Base-by-base conservation (phyloP, 257 asterid species). In the Eustoma russellianum region DNA sequence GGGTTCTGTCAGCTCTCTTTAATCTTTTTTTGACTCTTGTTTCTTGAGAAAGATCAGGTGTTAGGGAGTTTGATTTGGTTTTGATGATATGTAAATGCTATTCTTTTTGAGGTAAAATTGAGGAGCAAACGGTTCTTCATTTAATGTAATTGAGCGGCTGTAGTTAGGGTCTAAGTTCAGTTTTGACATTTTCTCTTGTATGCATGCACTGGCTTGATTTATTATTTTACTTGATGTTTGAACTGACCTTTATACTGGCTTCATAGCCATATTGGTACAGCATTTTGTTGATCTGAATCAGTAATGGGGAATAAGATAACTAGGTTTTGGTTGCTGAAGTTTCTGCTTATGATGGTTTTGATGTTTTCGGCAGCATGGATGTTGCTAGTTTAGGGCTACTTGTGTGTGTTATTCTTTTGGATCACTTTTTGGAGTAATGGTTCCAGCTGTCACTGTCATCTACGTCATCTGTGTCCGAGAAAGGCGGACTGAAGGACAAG, bases 1-100 rank as follows among this genome's bases (percentile, higher is more conserved):
- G 88, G 84, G 91, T 80, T 82, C 71, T 65, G 51, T 50, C 54
- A 64, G 65, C 24, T 61, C 65, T 33, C 65, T 65, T 72, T 77
- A 69, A 74, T 70, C 75, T 73, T 60, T 62, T 66, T 58, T 56
- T 24, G 48, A 54, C 62, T 51, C 48, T 61, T 55, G 17, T 50
- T 66, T 71, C 56, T 61, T 50, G 63, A 64, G 56, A 45, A 14
- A 15, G 41, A 33, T 57, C 38, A 13, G 60, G 17, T 52, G 55
- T 33, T 47, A 50, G 33, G 50, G 38, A 41, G 35, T 58, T 62
- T 30, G 67, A 53, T 58, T 60, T 69, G 56, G 38, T 14, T 74
- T 45, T 52, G 54, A 55, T 64, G 74, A 76, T 76, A 68, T 77
- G 78, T 80, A 50, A 24, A 24, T 72, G 77, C 52, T 54, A 53